Conservation (phyloP, 805 yeast genomes). For the Candida adriatica region DNA sequence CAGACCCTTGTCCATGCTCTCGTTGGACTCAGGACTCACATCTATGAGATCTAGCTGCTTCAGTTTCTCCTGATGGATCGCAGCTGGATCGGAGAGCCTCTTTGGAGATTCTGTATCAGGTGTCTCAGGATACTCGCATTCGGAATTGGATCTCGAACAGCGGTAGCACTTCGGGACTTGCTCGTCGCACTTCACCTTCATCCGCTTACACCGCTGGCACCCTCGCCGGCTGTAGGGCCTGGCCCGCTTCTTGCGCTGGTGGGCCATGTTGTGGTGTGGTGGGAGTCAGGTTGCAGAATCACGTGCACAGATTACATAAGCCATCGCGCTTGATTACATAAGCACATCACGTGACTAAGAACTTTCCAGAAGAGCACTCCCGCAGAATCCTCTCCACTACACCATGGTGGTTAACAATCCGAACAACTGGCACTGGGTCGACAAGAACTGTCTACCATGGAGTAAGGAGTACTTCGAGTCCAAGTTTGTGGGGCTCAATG, state of each 20-base stretch:
- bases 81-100: too few relatives aligned
- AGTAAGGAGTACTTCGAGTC: slow-evolving; percentile 66
- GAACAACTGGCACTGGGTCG: slow-evolving; percentile 99
- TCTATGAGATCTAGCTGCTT: not conserved
- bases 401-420: slow-evolving; percentile 98
- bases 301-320: not conserved
- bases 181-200: slow-evolving; percentile 31
- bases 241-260: slow-evolving; percentile 9
- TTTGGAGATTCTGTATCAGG: not conserved
- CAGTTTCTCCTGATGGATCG: too few relatives aligned
- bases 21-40: slow-evolving; percentile 1
- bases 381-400: too few relatives aligned
- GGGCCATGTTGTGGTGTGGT: too few relatives aligned
- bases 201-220: slow-evolving; percentile 35
- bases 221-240: slow-evolving; percentile 28
- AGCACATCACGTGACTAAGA: too few relatives aligned
- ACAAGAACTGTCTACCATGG: slow-evolving; percentile 94
- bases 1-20: slow-evolving; percentile 7
- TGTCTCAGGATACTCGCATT: slow-evolving; percentile 7
- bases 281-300: too few relatives aligned
- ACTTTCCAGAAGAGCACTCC: too few relatives aligned
- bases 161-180: slow-evolving; percentile 12
- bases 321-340: not conserved
- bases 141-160: slow-evolving; percentile 5
- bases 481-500: slow-evolving; percentile 44